Evolutionary conservation across 2,329 filamentous ascomycete species (phyloP), one percentile per base, ranked within the genome.

Genomic region (Claviceps cyperi): DNA sequence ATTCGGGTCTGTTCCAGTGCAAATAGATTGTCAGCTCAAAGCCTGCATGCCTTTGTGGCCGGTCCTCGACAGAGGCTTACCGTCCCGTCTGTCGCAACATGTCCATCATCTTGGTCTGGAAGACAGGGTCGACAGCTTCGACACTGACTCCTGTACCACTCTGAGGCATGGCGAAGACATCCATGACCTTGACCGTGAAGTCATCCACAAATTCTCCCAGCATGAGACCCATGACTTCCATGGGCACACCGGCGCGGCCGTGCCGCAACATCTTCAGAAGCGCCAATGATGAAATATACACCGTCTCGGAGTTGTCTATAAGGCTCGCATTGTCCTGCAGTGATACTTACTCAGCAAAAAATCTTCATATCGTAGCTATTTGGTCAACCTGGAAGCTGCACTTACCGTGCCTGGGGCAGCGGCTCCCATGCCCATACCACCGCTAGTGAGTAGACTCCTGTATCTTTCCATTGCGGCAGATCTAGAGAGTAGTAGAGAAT

Each of bases 41-140:
- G 28, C 11, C 4, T 36, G 40, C n/a, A 19, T 24, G 24, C 6
- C 13, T 15, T 32, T 32, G 9, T 32, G 17, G 39, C 50, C 52
- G 9, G 3, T 32, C 28, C 9, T 11, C 51, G 47, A 41, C 50
- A 50, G 38, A 55, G 11, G 19, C 78, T 60, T 74, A 94, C 88
- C 92, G 80, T 71, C 92, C 92, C 52, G 92, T 98, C 75, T 98
- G 92, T 63, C 86, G 79, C 66, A 98, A 75, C 92, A 98, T 97
- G 66, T 98, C 92, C 92, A 98, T 98, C 92, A 98, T 98, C 77
- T 96, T 98, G 62, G 89, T 96, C 73, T 98, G 92, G 69, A 98
- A 98, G 36, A 98, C 92, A 9, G 90, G 89, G 66, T 98, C 92
- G 55, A 98, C 92, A 48, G 92, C 94, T 70, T 98, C 92, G 61